Evolutionary conservation across 192 early-diverging fungal genomes (phyloP), one percentile per base, ranked within the genome.

Genomic region (Phycomyces nitens): DNA sequence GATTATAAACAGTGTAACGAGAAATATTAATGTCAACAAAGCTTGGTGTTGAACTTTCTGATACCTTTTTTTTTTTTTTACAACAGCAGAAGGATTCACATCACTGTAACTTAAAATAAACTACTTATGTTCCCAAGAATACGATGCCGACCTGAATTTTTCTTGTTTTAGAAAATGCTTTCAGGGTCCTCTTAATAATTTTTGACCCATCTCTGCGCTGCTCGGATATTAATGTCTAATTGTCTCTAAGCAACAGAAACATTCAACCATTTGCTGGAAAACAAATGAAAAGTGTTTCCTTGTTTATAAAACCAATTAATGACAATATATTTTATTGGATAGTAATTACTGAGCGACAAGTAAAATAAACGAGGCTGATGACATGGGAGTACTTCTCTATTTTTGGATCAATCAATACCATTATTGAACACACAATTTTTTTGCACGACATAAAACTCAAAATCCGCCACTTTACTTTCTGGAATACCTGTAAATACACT

Each of bases 151-250:
- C 54, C 64, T 56, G 24, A 10, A 57, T 65, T 65, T n/a, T n/a
- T n/a, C n/a, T n/a, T n/a, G n/a, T 41, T 50, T 23, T 57, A 5
- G 21, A 65, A 57, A 16, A 49, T 65, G 64, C 54, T 57, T 22
- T 65, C 64, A 56, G 64, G 64, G 18, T 47, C 40, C 26, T 56
- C 54, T 3, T 65, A 18, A 65, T 57, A 65, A 21, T n/a, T 53
- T 39, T 56, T 65, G 7, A 49, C 64, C 64, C 64, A 65, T 65
- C 39, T 57, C 56, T 57, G 54, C 16, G 53, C 41, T 38, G 54
- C 23, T 5, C 53, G 64, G 38, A 57, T 39, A 57, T 65, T 53
- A 29, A 63, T 54, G 14, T 52, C 52, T 40, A 63, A 55, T 22
- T 63, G 61, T 22, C 22, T 63, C 12, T 53, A 53, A 24, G 58